Evolutionary conservation across 2,329 filamentous ascomycete genomes (phyloP).

Genomic region (Talaromyces sp.): DNA sequence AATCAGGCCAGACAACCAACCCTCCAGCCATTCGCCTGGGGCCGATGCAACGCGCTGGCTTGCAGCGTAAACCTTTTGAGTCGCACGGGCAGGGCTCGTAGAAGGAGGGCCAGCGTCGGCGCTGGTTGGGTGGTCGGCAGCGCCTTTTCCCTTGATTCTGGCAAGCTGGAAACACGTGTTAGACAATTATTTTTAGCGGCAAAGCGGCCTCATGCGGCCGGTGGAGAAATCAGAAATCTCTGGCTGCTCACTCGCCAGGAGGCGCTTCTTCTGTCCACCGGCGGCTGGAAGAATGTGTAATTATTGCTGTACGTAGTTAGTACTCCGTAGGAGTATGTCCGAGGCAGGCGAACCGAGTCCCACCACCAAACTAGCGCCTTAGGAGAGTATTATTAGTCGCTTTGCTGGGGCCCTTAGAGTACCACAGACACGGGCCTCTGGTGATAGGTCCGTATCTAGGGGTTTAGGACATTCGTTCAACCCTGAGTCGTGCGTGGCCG

Average conservation of each 20-base stretch:
- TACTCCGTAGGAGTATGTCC: not conserved
- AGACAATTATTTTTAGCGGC: not conserved
- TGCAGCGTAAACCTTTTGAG: not conserved
- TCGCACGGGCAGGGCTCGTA: not conserved
- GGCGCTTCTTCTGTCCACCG: too few relatives aligned
- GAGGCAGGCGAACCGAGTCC: too few relatives aligned
- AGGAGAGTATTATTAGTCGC: not conserved
- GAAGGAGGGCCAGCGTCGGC: not conserved
- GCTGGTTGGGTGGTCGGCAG: not conserved
- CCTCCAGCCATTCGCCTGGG: not conserved
- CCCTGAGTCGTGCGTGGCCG: not conserved
- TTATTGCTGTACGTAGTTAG: too few relatives aligned
- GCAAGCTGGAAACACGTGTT: not conserved
- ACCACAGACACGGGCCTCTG: not conserved
- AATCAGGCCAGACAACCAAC: not conserved
- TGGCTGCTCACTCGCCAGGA: too few relatives aligned
- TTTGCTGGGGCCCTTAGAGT: not conserved
- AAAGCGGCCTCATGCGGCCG: not conserved
- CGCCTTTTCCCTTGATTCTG: not conserved
- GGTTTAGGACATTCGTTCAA: not conserved
- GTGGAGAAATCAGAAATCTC: not conserved
- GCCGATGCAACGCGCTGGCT: not conserved
- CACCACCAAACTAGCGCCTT: not conserved
- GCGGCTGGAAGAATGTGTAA: not conserved
- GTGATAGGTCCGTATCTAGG: not conserved